These are phyloP conservation scores for Moesziomyces globuligerus DNA, from an alignment of 1,284 basidiomycete genomes.

Conservation along the genomic window DNA sequence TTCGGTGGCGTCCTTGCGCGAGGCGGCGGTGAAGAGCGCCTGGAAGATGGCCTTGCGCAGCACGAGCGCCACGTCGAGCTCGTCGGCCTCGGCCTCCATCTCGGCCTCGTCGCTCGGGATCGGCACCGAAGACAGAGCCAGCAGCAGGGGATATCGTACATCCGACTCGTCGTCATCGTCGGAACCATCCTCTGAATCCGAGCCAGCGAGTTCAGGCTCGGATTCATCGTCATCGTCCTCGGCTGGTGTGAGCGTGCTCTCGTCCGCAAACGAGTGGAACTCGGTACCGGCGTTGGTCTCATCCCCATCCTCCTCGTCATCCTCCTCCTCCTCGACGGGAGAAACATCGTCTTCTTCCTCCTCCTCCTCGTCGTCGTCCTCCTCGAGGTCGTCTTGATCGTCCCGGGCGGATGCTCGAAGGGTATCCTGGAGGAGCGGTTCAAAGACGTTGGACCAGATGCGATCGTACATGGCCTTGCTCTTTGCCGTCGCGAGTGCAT, in stretches of 20 bases:
- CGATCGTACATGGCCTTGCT: slow-evolving; percentile 76
- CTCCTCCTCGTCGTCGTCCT: slow-evolving; percentile 8
- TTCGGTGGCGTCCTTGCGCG: slow-evolving; percentile 78
- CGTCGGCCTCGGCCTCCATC: slow-evolving; percentile 2
- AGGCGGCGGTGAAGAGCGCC: slow-evolving; percentile 79
- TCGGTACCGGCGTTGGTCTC: slow-evolving; percentile 23
- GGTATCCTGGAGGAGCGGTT: slow-evolving; percentile 71
- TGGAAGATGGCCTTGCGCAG: slow-evolving; percentile 75
- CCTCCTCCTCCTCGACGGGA: slow-evolving; percentile 9
- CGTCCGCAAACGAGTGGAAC: slow-evolving; percentile 43
- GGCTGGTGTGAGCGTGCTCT: slow-evolving; percentile 12
- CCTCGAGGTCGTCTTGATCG: slow-evolving; percentile 11
- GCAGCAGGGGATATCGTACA: slow-evolving; percentile 27
- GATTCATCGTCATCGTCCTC: slow-evolving; percentile 20
- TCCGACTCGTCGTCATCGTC: slow-evolving; percentile 16
- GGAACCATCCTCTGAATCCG: background rate
- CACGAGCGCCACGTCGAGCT: slow-evolving; percentile 30
- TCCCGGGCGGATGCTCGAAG: slow-evolving; percentile 24
- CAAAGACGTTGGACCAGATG: slow-evolving; percentile 75
- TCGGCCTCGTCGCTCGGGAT: slow-evolving; percentile 22
- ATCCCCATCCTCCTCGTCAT: slow-evolving; percentile 33
- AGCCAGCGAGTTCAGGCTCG: slow-evolving; percentile 6
- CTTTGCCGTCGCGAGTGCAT: slow-evolving; percentile 75
- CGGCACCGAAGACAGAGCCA: slow-evolving; percentile 39
- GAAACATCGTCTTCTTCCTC: slow-evolving; percentile 9